These are phyloP conservation scores for Trichoderma guizhouense DNA, from an alignment of 2,329 filamentous ascomycete genomes.

Conservation along the genomic window DNA sequence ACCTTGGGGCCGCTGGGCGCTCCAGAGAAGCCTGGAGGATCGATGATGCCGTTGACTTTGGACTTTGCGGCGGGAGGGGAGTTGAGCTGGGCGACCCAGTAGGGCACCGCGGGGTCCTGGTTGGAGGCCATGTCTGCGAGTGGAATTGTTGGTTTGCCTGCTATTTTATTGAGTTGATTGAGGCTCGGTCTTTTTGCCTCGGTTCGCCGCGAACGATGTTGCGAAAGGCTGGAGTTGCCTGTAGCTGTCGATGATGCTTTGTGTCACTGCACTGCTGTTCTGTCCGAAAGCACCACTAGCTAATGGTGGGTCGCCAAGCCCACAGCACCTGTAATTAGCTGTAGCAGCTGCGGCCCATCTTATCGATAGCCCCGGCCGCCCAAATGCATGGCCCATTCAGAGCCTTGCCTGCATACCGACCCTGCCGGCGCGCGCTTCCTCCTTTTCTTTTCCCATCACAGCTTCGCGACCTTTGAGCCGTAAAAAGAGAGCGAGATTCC, in stretches of 20 bases:
- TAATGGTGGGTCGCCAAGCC: slow-evolving; percentile 1
- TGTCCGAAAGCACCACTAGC: neutral
- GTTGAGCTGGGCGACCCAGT: slow-evolving; percentile 81
- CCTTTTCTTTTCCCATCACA: neutral
- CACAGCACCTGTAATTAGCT: neutral
- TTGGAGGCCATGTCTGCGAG: slow-evolving; percentile 2
- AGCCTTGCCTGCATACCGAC: slow-evolving; percentile 15
- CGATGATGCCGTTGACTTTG: slow-evolving; percentile 67
- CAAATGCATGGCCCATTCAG: neutral
- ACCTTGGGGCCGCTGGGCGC: slow-evolving; percentile 58
- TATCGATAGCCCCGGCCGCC: slow-evolving; percentile 18
- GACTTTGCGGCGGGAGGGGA: slow-evolving; percentile 63
- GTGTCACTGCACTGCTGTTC: neutral
- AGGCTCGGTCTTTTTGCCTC: neutral
- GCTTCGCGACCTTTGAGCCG: neutral
- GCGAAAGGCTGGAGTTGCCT: neutral
- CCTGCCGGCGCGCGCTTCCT: slow-evolving; percentile 15
- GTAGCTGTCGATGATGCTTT: neutral
- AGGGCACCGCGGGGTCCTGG: slow-evolving; percentile 45
- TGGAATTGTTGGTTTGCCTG: neutral
- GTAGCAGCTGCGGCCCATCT: neutral
- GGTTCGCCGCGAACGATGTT: neutral
- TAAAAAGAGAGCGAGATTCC: neutral
- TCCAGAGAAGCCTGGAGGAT: slow-evolving; percentile 80
- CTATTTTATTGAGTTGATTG: neutral